Evolutionary conservation across 2,329 filamentous ascomycete species (phyloP), one percentile per base, ranked within the genome.

Genomic region (Aspergillus japonicus): DNA sequence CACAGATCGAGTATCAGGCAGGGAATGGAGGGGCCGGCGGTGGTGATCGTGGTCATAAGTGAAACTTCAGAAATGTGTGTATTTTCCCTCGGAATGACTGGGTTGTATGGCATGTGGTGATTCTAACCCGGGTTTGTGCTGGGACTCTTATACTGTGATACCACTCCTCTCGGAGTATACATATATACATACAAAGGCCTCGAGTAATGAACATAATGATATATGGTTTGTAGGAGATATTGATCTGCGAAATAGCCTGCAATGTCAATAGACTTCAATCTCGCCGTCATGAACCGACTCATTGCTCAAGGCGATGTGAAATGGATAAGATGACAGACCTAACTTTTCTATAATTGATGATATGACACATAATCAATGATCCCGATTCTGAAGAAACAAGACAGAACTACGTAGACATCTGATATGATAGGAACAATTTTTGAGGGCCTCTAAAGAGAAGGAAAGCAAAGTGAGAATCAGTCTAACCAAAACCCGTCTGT

Each of bases 1-100:
- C 59, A 14, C 57, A 58, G 12, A 49, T 60, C 10, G 21, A 50
- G 4, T 62, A 54, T 14, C 54, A 47, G 26, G 35, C 48, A 16
- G 53, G 50, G 16, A 54, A 33, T 48, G 21, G 56, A n/a, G 21
- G 56, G 19, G 12, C 12, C 16, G 16, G 35, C 14, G 14, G 35
- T 39, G 14, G 14, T 44, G 16, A 8, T 7, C 4, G 14, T 44
- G 16, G 14, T 35, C 33, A 35, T 35, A 35, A 35, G 33, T 16
- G 33, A 35, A 29, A 29, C 2, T 29, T 8, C 26, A 29, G 7
- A 29, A 8, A 8, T 29, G 26, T 29, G 26, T 2, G 26, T 7
- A 29, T 2, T 29, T 8, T 3, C 8, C 26, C 26, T 3, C 26
- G 26, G 7, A 29, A 29, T 29, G 26, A 29, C 26, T 29, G 26